Conservation (phyloP, 106 monocot species). For the Dendrobium chrysotoxum region DNA sequence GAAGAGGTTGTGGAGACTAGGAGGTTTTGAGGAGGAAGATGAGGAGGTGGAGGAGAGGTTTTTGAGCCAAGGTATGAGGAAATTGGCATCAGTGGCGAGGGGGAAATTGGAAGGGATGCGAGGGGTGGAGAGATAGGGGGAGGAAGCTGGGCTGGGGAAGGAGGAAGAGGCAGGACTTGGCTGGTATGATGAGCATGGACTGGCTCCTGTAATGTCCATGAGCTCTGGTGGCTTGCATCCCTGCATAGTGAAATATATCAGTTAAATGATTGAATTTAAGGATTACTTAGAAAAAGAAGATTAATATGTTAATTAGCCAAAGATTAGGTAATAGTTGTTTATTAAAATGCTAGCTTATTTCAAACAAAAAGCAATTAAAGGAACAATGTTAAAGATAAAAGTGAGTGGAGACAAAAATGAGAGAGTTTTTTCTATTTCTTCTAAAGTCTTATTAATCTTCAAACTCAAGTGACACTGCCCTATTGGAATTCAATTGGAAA, state of each 20-base stretch:
- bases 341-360: no score
- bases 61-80: conserved; percentile 83
- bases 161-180: conserved; percentile 66
- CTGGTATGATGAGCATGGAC: conserved; percentile 75
- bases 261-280: no score
- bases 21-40: conserved; percentile 27
- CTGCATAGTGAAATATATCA: conserved; percentile 23
- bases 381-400: no score
- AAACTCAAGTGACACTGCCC: no score
- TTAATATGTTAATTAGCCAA: no score
- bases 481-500: no score
- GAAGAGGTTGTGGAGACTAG: conserved; percentile 34
- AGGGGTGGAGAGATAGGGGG: conserved; percentile 20
- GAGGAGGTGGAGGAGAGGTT: conserved; percentile 65
- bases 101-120: neutral
- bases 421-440: no score
- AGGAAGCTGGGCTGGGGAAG: conserved; percentile 54
- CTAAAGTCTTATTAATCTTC: no score
- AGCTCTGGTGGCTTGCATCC: conserved; percentile 58
- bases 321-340: no score
- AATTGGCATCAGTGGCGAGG: conserved; percentile 27
- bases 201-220: conserved; percentile 49
- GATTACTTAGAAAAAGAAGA: no score
- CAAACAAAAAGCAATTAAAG: no score
- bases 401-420: no score